These are phyloP conservation scores for Infundibulicybe gibba DNA, from an alignment of 768 basidiomycete species.

Conservation along the genomic window DNA sequence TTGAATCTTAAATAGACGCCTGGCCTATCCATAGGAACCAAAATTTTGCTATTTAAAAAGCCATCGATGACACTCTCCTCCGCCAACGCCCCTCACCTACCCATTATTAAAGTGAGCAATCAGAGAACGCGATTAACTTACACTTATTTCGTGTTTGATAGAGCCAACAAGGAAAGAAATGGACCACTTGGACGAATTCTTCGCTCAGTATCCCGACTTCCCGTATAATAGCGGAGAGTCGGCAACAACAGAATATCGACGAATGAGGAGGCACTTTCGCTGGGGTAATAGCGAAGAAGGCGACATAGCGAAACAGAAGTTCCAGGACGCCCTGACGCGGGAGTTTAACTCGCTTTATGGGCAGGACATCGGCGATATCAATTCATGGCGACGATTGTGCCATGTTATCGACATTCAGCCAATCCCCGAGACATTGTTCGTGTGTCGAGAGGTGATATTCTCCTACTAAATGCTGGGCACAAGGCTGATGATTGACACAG, in stretches of 20 bases:
- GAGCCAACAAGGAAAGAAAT: background rate
- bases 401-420: background rate
- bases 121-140: no score
- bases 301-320: background rate
- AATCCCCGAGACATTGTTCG: constrained; percentile 1
- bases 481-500: background rate
- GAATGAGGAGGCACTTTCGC: constrained; percentile 10
- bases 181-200: constrained; percentile 6
- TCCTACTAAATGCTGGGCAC: no score
- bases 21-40: no score
- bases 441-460: constrained; percentile 5
- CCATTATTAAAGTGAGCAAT: no score
- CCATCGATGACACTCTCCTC: no score
- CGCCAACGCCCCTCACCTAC: no score
- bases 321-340: background rate
- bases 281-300: constrained; percentile 8
- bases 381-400: background rate
- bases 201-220: constrained; percentile 11
- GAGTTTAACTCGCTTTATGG: constrained; percentile 1
- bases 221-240: constrained; percentile 5
- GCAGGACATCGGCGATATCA: background rate
- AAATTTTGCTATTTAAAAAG: no score
- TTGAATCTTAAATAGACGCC: no score
- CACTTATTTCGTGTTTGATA: background rate
- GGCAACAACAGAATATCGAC: constrained; percentile 9